These are phyloP conservation scores for Psilocybe subaeruginosa DNA, from an alignment of 768 basidiomycete genomes.

Conservation along the genomic window DNA sequence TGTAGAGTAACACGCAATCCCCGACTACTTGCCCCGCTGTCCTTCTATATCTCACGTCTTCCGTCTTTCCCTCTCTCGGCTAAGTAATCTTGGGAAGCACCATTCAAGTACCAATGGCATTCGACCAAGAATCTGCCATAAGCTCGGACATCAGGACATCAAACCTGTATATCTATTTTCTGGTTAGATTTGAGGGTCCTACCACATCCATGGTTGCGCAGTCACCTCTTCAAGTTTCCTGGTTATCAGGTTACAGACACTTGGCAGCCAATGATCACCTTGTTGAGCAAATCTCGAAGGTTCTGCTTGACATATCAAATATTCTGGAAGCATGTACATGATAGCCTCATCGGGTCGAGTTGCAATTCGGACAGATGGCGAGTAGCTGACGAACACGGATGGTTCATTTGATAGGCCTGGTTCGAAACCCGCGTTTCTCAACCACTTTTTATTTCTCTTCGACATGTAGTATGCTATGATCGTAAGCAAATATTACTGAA, in stretches of 20 bases:
- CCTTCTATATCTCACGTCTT: background rate
- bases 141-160: constrained; percentile 8
- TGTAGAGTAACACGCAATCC: background rate
- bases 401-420: background rate
- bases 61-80: background rate
- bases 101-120: background rate
- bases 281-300: background rate
- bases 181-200: background rate
- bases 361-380: background rate
- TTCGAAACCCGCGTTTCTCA: background rate
- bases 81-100: background rate
- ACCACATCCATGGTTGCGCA: background rate
- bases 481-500: too few species aligned
- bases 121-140: constrained; percentile 5
- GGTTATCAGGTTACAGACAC: background rate
- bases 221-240: background rate
- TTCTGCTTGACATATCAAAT: background rate
- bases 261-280: background rate
- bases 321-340: background rate
- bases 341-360: background rate
- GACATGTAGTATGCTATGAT: too few species aligned
- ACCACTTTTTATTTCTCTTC: too few species aligned
- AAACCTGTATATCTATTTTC: background rate
- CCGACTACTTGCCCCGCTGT: background rate
- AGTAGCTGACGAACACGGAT: too few species aligned